A percentile compares a stretch with the other conserved stretches of the same genome.
Evolutionary conservation across 805 yeast genomes (phyloP).

Genomic region (Maudiozyma barnettii): DNA sequence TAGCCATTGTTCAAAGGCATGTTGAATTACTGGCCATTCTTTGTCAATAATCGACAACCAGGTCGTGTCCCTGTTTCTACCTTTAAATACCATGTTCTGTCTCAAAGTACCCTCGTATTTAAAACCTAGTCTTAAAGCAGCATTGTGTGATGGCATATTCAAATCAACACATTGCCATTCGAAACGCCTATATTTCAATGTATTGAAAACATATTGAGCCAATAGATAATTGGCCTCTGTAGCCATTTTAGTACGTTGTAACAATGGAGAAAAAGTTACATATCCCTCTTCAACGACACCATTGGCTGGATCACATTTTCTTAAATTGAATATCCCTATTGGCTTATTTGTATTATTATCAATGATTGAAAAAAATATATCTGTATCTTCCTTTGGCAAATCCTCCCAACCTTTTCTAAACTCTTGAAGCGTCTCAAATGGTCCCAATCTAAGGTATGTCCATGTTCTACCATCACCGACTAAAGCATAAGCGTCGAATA

Average conservation of each 20-base stretch:
- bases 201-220: constrained; percentile 22
- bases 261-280: constrained; percentile 16
- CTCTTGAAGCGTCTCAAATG: constrained; percentile 4
- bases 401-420: neutral
- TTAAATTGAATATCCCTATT: constrained; percentile 21
- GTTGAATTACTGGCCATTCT: constrained; percentile 21
- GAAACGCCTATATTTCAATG: constrained; percentile 24
- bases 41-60: constrained; percentile 27
- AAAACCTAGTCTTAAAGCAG: constrained; percentile 29
- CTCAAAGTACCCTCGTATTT: constrained; percentile 27
- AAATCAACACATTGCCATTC: constrained; percentile 31
- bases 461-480: constrained; percentile 7
- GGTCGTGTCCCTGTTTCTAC: constrained; percentile 25
- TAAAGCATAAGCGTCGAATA: constrained; percentile 8
- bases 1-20: neutral
- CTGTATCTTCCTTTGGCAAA: neutral
- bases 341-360: constrained; percentile 13
- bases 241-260: constrained; percentile 20
- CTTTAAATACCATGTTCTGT: constrained; percentile 21
- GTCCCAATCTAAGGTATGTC: constrained; percentile 15
- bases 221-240: constrained; percentile 28
- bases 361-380: constrained; percentile 15
- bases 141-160: constrained; percentile 23
- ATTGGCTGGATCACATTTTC: constrained; percentile 20
- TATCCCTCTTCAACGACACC: constrained; percentile 26